Evolutionary conservation across 768 basidiomycete genomes (phyloP), one percentile per base, ranked within the genome.

Genomic region (Boletus insuetus): DNA sequence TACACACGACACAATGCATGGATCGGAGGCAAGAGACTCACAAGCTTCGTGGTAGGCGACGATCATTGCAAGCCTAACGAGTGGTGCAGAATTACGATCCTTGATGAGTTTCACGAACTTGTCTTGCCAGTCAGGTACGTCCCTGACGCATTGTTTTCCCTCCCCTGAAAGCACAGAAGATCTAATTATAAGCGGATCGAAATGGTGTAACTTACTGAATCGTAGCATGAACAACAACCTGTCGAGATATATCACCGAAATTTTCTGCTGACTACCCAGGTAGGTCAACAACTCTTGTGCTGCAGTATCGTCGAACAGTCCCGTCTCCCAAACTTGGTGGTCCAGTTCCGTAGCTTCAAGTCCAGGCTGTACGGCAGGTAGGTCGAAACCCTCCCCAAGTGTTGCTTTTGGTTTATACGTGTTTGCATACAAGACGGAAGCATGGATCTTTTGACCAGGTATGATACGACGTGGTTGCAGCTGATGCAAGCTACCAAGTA

Each of bases 381-480:
- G 58, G 10, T 67, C 63, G 24, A 67, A 67, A 29, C 65, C 65
- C 4, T 63, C 56, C 41, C 66, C 65, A 2, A 55, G 44, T 4
- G 55, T 60, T 12, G 60, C 63, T 3, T 11, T 49, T n/a, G 66
- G 65, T 38, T 42, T 49, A 32, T 67, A 67, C 12, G 55, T 31
- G 10, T 65, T 67, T 4, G 63, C 61, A 40, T 52, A 56, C 41
- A 68, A 35, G 50, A 67, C 49, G 6, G 64, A 68, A 42, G 64
- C 59, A 24, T 67, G 66, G 8, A 68, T 52, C 19, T 68, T 67
- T 45, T 67, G 66, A 17, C 66, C 61, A 11, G 66, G 66, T 40
- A 67, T 58, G 14, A 67, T 64, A 32, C 66, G 66, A 31, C 65
- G 66, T 12, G 65, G 63, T 26, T 59, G 58, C 16, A 46, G 3